These are phyloP conservation scores for Phaeosphaeria sp. DNA, from an alignment of 2,329 filamentous ascomycete genomes.

Conservation along the genomic window DNA sequence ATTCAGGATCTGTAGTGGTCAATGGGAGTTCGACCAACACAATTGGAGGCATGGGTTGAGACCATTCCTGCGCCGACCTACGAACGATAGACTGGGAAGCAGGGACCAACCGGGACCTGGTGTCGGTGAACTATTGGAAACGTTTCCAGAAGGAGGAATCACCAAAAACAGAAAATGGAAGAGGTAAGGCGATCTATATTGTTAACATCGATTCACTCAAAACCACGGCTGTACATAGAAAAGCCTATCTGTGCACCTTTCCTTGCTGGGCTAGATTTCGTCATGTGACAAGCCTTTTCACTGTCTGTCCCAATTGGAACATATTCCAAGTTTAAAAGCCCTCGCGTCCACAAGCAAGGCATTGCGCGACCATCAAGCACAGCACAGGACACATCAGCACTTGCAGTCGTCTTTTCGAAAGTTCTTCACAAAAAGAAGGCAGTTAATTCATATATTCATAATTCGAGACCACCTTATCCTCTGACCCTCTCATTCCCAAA, in stretches of 20 bases:
- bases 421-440: not conserved
- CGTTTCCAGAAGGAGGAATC: too few species aligned
- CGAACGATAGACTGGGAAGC: not conserved
- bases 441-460: not conserved
- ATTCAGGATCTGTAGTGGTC: not conserved
- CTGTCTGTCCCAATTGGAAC: too few species aligned
- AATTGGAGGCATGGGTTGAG: not conserved
- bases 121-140: not conserved
- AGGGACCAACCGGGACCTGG: not conserved
- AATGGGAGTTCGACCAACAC: not conserved
- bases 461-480: not conserved
- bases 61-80: not conserved
- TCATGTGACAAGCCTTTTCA: too few species aligned
- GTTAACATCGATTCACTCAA: too few species aligned
- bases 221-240: too few species aligned
- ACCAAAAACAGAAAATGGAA: too few species aligned
- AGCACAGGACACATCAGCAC: not conserved
- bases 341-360: too few species aligned
- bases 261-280: too few species aligned
- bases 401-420: not conserved
- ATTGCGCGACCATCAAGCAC: not conserved
- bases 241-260: too few species aligned
- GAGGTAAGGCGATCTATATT: too few species aligned
- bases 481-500: constrained; percentile 8
- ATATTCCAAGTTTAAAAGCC: too few species aligned